Evolutionary conservation across 2,329 filamentous ascomycete species (phyloP).

Genomic region (Penicillium sp.): DNA sequence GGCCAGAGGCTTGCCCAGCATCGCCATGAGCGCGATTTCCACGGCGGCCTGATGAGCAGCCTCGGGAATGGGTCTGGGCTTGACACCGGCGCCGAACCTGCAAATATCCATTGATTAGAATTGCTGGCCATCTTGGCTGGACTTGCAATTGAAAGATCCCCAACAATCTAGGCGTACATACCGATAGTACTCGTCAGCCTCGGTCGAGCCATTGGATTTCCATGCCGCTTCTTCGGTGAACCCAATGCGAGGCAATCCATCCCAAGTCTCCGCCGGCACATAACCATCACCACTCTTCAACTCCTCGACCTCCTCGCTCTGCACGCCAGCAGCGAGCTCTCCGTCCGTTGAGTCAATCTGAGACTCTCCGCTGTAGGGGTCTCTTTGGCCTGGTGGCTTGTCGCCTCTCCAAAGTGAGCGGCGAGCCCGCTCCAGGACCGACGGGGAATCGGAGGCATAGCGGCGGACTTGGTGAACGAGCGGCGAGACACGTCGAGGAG

Average conservation of each 20-base stretch:
- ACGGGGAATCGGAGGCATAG: conserved; percentile 32
- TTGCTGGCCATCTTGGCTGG: neutral
- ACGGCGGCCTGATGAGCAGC: conserved; percentile 54
- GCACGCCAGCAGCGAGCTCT: conserved; percentile 12
- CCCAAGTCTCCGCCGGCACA: conserved; percentile 35
- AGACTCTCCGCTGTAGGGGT: conserved; percentile 45
- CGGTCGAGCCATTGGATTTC: conserved; percentile 33
- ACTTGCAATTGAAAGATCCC: neutral
- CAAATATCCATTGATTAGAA: conserved; percentile 6
- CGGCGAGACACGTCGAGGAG: conserved; percentile 26
- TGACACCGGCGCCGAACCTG: conserved; percentile 15
- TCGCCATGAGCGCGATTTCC: conserved; percentile 50
- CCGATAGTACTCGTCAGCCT: conserved; percentile 40
- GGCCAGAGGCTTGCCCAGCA: conserved; percentile 37
- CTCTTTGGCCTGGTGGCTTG: conserved; percentile 45
- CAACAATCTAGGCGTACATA: conserved; percentile 25
- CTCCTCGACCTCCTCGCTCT: conserved; percentile 19
- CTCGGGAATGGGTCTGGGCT: conserved; percentile 1
- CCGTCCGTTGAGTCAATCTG: conserved; percentile 18
- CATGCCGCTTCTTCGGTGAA: conserved; percentile 37
- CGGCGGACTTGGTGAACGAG: conserved; percentile 33
- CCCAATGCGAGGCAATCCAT: conserved; percentile 53
- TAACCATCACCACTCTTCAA: conserved; percentile 11
- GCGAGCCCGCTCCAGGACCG: conserved; percentile 45
- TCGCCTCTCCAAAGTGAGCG: conserved; percentile 49